Percentiles rank a stretch among this genome's conserved stretches.
Conservation (phyloP, 1,139 yeast genomes). For the Yamadazyma buinensis region DNA sequence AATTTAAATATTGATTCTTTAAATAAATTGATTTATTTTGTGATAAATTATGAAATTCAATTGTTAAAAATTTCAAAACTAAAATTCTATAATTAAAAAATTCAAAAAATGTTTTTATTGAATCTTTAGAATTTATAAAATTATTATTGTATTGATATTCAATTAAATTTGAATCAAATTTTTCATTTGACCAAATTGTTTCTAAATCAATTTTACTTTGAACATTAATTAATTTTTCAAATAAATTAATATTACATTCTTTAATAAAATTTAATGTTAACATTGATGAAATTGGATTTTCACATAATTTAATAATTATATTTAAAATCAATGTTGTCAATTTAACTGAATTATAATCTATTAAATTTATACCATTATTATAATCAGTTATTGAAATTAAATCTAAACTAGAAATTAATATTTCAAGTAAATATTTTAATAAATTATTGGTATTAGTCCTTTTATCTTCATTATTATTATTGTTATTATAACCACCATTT, state of each 20-base stretch:
- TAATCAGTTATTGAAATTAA: slow-evolving; percentile 36
- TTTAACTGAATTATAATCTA: slow-evolving; percentile 54
- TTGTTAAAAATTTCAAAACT: slow-evolving; percentile 63
- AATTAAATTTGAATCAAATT: slow-evolving; percentile 40
- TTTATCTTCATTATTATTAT: too few relatives aligned
- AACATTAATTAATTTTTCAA: slow-evolving; percentile 47
- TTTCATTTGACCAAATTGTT: slow-evolving; percentile 50
- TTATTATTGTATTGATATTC: slow-evolving; percentile 14
- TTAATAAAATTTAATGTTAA: slow-evolving; percentile 54
- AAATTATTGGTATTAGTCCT: too few relatives aligned
- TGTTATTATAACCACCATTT: not conserved
- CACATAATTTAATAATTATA: slow-evolving; percentile 56
- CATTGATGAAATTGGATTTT: slow-evolving; percentile 50
- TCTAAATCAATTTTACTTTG: slow-evolving; percentile 52
- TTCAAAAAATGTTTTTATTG: slow-evolving; percentile 54
- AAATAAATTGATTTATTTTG: slow-evolving; percentile 49
- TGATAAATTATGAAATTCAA: slow-evolving; percentile 67
- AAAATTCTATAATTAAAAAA: slow-evolving; percentile 62
- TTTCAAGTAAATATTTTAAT: slow-evolving; percentile 48
- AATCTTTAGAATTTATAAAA: slow-evolving; percentile 30
- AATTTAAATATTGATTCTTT: slow-evolving; percentile 49
- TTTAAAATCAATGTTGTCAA: slow-evolving; percentile 58
- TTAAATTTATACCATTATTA: slow-evolving; percentile 30
- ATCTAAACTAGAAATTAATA: slow-evolving; percentile 47
- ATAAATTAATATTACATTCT: slow-evolving; percentile 32